Evolutionary conservation across 139 green algal species (phyloP).

Genomic region (Mesostigma viride): DNA sequence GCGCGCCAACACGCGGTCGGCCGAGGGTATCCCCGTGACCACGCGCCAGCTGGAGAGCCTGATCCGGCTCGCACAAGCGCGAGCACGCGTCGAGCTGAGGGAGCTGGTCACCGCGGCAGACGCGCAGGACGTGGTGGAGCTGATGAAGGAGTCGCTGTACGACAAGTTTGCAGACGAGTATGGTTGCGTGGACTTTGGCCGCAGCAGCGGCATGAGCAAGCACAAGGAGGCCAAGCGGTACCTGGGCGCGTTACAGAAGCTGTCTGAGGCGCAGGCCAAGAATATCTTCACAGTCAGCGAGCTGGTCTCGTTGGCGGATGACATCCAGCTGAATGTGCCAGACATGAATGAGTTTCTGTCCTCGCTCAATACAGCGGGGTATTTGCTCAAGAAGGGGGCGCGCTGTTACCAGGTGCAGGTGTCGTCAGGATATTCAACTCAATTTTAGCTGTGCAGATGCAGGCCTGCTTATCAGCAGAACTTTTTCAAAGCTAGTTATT

Average conservation of each 20-base stretch:
- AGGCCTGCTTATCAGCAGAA: too few species aligned
- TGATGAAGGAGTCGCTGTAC: constrained; percentile 33
- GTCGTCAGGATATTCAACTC: too few species aligned
- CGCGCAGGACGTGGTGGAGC: constrained; percentile 27
- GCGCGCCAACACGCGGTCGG: constrained; percentile 14
- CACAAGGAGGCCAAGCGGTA: constrained; percentile 26
- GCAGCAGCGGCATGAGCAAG: constrained; percentile 17
- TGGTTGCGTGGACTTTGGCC: constrained; percentile 10
- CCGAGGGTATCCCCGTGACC: constrained; percentile 34
- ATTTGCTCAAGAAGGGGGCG: constrained; percentile 6
- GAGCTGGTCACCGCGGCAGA: constrained; percentile 48
- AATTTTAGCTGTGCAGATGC: too few species aligned
- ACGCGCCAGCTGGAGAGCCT: constrained; percentile 82
- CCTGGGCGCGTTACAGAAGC: constrained; percentile 7
- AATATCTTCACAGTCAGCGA: constrained; percentile 8
- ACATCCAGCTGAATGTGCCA: constrained; percentile 3
- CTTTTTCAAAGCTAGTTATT: too few species aligned
- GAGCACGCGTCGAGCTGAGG: constrained; percentile 68
- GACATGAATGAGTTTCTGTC: background rate
- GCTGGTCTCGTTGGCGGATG: constrained; percentile 2
- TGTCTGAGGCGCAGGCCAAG: background rate
- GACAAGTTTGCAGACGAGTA: constrained; percentile 23
- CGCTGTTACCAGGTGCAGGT: constrained; percentile 8
- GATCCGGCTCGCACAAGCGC: constrained; percentile 74
- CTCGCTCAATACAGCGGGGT: background rate